A percentile compares a stretch with the other conserved stretches of the same genome.
These are phyloP conservation scores for Clitocybe nebularis DNA, from an alignment of 1,284 basidiomycete species.

Conservation along the genomic window DNA sequence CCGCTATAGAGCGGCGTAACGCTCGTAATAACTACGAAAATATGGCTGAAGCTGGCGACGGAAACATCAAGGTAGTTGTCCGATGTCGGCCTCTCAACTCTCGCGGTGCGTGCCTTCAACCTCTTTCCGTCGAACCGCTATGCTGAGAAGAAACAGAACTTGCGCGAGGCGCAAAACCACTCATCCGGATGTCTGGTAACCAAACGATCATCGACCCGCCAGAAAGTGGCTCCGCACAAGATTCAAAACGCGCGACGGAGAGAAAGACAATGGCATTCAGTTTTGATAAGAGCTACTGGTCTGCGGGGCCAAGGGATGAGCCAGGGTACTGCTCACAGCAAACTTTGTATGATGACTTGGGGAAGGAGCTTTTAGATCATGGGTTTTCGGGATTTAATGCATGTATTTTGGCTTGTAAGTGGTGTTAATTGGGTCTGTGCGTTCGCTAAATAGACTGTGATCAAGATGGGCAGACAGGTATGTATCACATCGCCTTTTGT, in stretches of 20 bases:
- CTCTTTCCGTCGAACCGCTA: conserved; percentile 8
- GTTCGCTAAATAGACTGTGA: conserved; percentile 3
- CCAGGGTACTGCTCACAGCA: conserved; percentile 89
- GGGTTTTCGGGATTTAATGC: conserved; percentile 97
- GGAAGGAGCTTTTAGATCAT: conserved; percentile 92
- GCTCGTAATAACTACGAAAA: conserved; percentile 8
- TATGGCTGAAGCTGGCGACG: conserved; percentile 53
- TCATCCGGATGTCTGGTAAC: conserved; percentile 92
- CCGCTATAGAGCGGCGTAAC: not conserved
- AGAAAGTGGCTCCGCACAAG: conserved; percentile 66
- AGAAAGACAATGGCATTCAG: conserved; percentile 87
- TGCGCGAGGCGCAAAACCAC: conserved; percentile 84
- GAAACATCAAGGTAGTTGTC: conserved; percentile 96
- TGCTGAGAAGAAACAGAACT: conserved; percentile 56
- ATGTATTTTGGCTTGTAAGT: conserved; percentile 95
- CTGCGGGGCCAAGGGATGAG: conserved; percentile 84
- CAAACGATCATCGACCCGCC: conserved; percentile 90
- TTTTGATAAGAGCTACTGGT: conserved; percentile 97
- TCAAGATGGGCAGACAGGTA: conserved; percentile 84
- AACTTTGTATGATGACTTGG: conserved; percentile 92
- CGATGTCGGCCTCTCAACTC: conserved; percentile 94
- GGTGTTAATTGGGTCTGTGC: conserved; percentile 3
- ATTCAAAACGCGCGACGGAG: conserved; percentile 77
- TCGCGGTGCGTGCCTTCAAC: conserved; percentile 61
- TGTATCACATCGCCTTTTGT: conserved; percentile 21